Base-by-base conservation (phyloP, 140 eudicot genomes). In the Oenanthe javanica region DNA sequence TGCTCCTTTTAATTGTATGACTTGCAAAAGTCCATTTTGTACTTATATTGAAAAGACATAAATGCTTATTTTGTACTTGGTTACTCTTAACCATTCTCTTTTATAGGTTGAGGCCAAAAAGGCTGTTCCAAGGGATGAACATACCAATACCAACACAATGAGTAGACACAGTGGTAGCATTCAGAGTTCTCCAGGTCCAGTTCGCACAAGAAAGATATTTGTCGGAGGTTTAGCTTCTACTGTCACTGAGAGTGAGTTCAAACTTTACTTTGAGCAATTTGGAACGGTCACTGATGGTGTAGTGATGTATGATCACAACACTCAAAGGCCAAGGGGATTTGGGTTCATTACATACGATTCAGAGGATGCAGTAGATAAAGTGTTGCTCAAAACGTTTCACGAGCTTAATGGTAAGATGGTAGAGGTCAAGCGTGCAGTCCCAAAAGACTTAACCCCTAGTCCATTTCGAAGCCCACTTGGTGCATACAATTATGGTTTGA, bases 191-290 rank as follows among this genome's bases (percentile, higher is more conserved):
- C 94, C 94, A 1, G 85, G 87, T 42, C 85, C 87, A 71, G 86
- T 78, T 6, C 92, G 92, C 72, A 90, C 94, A 7, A 77, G 87
- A 79, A 90, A 90, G 79, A 90, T 90, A 9, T 90, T 90, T 71
- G 94, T 90, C 23, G 94, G 94, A 75, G 94, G 94, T 64, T 86
- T 90, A 79, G 94, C 94, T 36, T 90, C 94, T 76, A 88, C 94
- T 9, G 92, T 90, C 46, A 88, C 92, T 0, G 94, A 90, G 75
- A 83, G 64, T 16, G 94, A 90, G 75, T 90, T 90, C 52, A 90
- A 83, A 67, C 61, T 25, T 69, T 90, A 90, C 52, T 90, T 90
- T 78, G 94, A 90, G 83, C 92, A 90, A 74, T 90, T 90, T 49
- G 93, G 93, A 50, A 84, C 87, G 2, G 87, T 89, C 52, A 87